Evolutionary conservation across 768 basidiomycete genomes (phyloP), one percentile per base, ranked within the genome.

Genomic region (Tricholoma hemisulphureum): DNA sequence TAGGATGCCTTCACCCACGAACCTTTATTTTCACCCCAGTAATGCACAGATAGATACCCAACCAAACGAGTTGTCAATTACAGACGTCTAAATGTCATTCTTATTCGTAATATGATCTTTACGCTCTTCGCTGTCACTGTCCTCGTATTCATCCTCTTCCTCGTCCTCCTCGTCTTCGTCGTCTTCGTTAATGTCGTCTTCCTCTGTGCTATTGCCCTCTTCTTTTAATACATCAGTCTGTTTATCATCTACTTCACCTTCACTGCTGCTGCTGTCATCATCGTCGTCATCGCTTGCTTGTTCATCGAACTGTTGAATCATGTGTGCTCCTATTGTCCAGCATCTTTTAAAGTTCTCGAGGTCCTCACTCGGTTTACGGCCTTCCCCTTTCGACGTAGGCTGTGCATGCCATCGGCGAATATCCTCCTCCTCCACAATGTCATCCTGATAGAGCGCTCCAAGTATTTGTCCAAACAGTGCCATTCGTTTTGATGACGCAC

Each of bases 401-500:
- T 74, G 78, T 53, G 70, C 75, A 71, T 95, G 87, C 96, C 96
- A 99, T 50, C 75, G 79, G n/a, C 91, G 84, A 62, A 98, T 88
- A 61, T 93, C 88, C 51, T 93, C 89, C 65, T 95, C 94, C 50
- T 91, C 91, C 2, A 97, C 86, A 45, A 97, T 83, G 69, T 99
- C 96, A n/a, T 82, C 80, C 67, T 96, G 91, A 71, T 98, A 99
- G 13, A 95, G 76, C 3, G 88, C 87, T 28, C 88, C 88, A 21
- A 98, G 82, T 56, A 96, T 83, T 65, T 91, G 85, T 3, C 90
- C 91, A 71, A 97, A 98, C 57, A 93, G 76, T 16, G 83, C 78
- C 64, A 85, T 71, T 57, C 88, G 85, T 59, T 76, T 77, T 20
- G 83, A 90, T 51, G 67, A 67, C 51, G 86, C 84, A 58, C 88